Percentiles rank a stretch among this genome's conserved stretches.
Conservation (phyloP, 2,329 filamentous ascomycete species). For the Alternaria longipes region DNA sequence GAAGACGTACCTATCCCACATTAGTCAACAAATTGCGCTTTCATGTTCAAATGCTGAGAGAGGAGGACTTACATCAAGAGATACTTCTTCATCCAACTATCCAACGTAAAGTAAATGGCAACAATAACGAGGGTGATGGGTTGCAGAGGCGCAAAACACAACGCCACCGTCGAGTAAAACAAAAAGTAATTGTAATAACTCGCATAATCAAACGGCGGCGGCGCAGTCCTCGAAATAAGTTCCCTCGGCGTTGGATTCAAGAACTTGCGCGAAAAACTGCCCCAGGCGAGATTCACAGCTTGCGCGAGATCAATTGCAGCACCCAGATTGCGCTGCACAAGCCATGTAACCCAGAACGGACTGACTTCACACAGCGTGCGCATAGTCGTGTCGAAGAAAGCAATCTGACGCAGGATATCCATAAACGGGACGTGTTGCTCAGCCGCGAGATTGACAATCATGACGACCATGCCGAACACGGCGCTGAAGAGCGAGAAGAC, state of each 20-base stretch:
- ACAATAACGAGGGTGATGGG: conserved; percentile 87
- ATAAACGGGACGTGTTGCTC: conserved; percentile 66
- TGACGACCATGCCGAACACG: conserved; percentile 76
- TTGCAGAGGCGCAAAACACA: conserved; percentile 86
- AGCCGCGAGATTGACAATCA: conserved; percentile 67
- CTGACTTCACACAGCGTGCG: conserved; percentile 82
- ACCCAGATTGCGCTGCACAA: conserved; percentile 91
- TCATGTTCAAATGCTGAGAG: no score
- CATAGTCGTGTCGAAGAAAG: conserved; percentile 73
- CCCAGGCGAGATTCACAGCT: conserved; percentile 81
- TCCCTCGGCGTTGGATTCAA: conserved; percentile 89
- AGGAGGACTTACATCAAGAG: conserved; percentile 70
- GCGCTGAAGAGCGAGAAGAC: conserved; percentile 93
- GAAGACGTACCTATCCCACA: conserved; percentile 70
- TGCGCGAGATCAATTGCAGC: conserved; percentile 95
- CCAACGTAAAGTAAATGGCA: conserved; percentile 87
- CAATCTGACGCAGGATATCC: conserved; percentile 69
- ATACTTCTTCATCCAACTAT: conserved; percentile 94
- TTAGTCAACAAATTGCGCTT: background rate
- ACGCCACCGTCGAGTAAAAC: conserved; percentile 88
- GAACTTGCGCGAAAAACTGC: conserved; percentile 85
- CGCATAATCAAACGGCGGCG: conserved; percentile 91
- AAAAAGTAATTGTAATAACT: conserved; percentile 98
- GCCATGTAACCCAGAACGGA: conserved; percentile 80
- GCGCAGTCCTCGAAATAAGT: conserved; percentile 90